phyloP scores from a whole-genome alignment of 2,329 filamentous ascomycete species.

The Aspergillus fischeri region DNA sequence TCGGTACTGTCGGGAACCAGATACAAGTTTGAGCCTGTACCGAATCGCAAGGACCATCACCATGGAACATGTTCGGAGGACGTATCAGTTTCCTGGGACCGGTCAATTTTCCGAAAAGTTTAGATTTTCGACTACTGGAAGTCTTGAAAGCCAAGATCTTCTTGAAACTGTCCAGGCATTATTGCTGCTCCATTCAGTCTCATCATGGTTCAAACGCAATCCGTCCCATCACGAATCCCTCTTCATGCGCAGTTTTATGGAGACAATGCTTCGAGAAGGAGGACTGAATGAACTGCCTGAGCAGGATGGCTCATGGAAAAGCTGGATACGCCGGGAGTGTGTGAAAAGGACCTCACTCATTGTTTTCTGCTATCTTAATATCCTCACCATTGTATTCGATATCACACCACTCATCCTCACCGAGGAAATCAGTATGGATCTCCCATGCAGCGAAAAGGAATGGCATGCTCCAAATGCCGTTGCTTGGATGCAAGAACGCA shows the following conservation, averaged over 20 bases:
- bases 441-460: constrained; percentile 31
- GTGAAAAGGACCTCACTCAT: constrained; percentile 31
- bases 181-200: constrained; percentile 26
- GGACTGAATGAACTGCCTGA: constrained; percentile 27
- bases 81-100: constrained; percentile 19
- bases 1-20: constrained; percentile 31
- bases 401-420: constrained; percentile 28
- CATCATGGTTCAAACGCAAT: constrained; percentile 29
- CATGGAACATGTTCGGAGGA: constrained; percentile 27
- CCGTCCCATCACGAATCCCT: constrained; percentile 28
- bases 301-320: constrained; percentile 29
- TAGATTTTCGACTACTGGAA: constrained; percentile 5
- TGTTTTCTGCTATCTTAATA: constrained; percentile 34
- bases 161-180: constrained; percentile 28
- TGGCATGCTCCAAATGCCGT: constrained; percentile 24
- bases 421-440: constrained; percentile 28
- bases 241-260: constrained; percentile 27
- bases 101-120: not conserved
- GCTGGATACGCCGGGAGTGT: constrained; percentile 28
- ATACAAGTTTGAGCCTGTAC: constrained; percentile 30
- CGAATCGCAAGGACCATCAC: constrained; percentile 30
- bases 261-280: constrained; percentile 24
- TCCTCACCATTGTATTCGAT: constrained; percentile 34
- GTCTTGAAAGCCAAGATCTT: constrained; percentile 19
- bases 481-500: constrained; percentile 24